phyloP scores from a whole-genome alignment of 140 eudicot genomes.

The Oenanthe javanica region DNA sequence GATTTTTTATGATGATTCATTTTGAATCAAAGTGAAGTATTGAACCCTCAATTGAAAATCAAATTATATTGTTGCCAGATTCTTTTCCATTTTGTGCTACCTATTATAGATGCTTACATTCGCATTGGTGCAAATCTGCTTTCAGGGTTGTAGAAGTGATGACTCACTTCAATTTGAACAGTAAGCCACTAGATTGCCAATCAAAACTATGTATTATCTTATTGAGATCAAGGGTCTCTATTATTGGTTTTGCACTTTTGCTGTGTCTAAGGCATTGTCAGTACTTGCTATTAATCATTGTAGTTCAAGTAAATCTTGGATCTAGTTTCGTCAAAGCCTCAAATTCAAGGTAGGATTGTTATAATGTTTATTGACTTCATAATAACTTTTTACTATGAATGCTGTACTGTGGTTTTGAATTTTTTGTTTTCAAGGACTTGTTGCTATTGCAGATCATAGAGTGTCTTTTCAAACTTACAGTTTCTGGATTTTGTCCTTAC shows the following conservation, averaged over 20 bases:
- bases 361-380: background rate
- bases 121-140: background rate
- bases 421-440: background rate
- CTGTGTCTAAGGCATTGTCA: background rate
- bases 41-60: background rate
- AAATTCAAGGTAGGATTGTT: background rate
- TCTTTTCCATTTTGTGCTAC: background rate
- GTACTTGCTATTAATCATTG: background rate
- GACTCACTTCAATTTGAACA: background rate
- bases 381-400: background rate
- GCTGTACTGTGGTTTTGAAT: background rate
- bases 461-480: background rate
- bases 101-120: background rate
- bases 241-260: background rate
- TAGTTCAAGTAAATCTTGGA: background rate
- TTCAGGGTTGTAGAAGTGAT: background rate
- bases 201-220: background rate
- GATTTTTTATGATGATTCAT: background rate
- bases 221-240: background rate
- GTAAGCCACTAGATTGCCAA: background rate
- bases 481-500: background rate
- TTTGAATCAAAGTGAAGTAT: background rate
- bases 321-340: background rate
- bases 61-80: background rate
- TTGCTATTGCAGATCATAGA: background rate